These are phyloP conservation scores for Trichophaea hybrida DNA, from an alignment of 2,329 filamentous ascomycete genomes.

Conservation along the genomic window DNA sequence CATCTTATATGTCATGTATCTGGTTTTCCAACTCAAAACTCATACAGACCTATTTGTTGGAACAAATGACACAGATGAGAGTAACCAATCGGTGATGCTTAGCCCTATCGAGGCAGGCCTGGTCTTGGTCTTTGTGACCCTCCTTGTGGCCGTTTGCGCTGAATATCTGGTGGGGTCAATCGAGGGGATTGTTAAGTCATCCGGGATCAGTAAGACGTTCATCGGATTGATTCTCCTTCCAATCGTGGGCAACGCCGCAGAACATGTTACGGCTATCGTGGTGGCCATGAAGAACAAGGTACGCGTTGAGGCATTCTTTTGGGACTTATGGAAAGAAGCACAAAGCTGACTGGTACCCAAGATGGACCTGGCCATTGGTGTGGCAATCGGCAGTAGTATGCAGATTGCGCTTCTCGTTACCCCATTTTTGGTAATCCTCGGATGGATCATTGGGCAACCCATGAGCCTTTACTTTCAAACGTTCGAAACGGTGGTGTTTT, in stretches of 20 bases:
- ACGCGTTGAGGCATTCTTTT: not conserved
- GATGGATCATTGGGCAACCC: constrained; percentile 57
- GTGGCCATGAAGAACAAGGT: constrained; percentile 67
- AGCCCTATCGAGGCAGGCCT: constrained; percentile 35
- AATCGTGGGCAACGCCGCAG: constrained; percentile 66
- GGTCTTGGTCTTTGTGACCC: constrained; percentile 55
- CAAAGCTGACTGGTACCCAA: constrained; percentile 22
- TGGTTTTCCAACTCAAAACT: constrained; percentile 63
- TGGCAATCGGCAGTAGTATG: constrained; percentile 67
- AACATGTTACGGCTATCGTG: constrained; percentile 68
- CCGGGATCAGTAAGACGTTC: constrained; percentile 63
- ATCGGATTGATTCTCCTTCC: constrained; percentile 67
- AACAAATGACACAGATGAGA: not conserved
- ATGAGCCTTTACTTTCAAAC: constrained; percentile 73
- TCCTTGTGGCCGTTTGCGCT: constrained; percentile 58
- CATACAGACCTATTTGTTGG: constrained; percentile 51
- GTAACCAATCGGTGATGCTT: constrained; percentile 15
- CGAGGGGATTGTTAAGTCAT: constrained; percentile 51
- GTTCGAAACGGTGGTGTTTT: constrained; percentile 31
- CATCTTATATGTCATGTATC: constrained; percentile 59
- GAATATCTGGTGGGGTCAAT: constrained; percentile 67
- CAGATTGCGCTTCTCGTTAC: constrained; percentile 74
- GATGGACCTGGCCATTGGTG: constrained; percentile 54
- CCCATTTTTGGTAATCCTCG: constrained; percentile 63
- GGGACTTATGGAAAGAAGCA: not conserved